Evolutionary conservation across 2,329 filamentous ascomycete genomes (phyloP).

Genomic region (Xylariomycetidae sp.): DNA sequence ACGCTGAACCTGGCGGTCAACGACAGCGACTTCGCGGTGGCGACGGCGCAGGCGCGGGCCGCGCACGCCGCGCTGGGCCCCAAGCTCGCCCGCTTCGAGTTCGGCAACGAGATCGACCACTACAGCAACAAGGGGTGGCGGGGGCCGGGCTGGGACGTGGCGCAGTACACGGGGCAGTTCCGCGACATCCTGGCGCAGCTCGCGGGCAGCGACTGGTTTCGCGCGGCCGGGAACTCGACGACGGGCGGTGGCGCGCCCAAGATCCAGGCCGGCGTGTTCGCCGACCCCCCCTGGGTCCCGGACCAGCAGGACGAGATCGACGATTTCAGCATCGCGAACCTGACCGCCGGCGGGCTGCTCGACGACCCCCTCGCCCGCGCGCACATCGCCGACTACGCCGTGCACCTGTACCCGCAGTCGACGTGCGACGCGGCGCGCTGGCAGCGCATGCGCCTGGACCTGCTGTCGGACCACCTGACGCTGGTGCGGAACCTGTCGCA

Average conservation of each 20-base stretch:
- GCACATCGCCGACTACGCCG: slow-evolving; percentile 28
- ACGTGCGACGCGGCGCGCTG: slow-evolving; percentile 28
- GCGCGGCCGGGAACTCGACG: slow-evolving; percentile 7
- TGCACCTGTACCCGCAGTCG: slow-evolving; percentile 32
- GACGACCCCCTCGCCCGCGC: slow-evolving; percentile 24
- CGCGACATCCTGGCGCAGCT: slow-evolving; percentile 27
- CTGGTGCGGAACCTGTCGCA: slow-evolving; percentile 31
- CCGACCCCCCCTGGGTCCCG: slow-evolving; percentile 29
- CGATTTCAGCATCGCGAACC: slow-evolving; percentile 29
- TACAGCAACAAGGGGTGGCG: slow-evolving; percentile 30
- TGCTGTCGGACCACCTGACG: slow-evolving; percentile 26
- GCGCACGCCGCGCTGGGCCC: slow-evolving; percentile 22
- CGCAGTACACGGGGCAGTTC: slow-evolving; percentile 26
- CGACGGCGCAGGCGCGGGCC: slow-evolving; percentile 23
- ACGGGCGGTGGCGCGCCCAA: slow-evolving; percentile 12
- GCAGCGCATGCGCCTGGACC: slow-evolving; percentile 27
- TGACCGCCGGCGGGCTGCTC: slow-evolving; percentile 19
- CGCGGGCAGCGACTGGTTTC: slow-evolving; percentile 24
- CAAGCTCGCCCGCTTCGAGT: slow-evolving; percentile 26
- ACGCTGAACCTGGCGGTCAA: slow-evolving; percentile 29
- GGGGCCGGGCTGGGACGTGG: slow-evolving; percentile 21
- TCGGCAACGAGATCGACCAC: slow-evolving; percentile 32
- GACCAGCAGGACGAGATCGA: slow-evolving; percentile 31
- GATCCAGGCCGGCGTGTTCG: slow-evolving; percentile 29
- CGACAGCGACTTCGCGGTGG: slow-evolving; percentile 23